Evolutionary conservation across 805 yeast species (phyloP), one percentile per base, ranked within the genome.

Genomic region (Candida morakotiae): DNA sequence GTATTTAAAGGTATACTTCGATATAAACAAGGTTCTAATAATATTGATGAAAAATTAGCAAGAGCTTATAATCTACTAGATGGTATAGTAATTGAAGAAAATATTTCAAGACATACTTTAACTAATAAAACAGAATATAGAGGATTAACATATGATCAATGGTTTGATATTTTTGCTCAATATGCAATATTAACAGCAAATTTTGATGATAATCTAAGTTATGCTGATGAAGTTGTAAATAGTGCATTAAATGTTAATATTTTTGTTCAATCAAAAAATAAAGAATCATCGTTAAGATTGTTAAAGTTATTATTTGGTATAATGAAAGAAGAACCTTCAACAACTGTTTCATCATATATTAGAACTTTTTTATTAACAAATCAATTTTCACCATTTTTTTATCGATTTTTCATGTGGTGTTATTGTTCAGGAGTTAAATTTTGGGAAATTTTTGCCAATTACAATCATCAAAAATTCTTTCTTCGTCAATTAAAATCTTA

Each of bases 391-490:
- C 79, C 86, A 31, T 77, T 78, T 38, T 71, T 80, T 0, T 68
- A 79, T 42, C 77, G 79, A 42, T 56, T 87, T 17, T 87, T 87
- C 55, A 58, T 83, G 52, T 75, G 83, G 31, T 70, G 83, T 31
- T 77, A 84, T 41, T 64, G 82, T 1, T 71, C 83, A 0, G 88
- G 91, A 0, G 64, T 67, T 20, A 63, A 62, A 5, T 75, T 84
- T 1, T 62, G 76, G 49, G 82, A 77, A 10, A 68, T 75, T 13
- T 77, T 83, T 52, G 81, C 86, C 34, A 81, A 83, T 33, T 79
- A 87, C 24, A 85, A 87, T 43, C 91, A 87, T 52, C 98, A 91
- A 51, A 93, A 93, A 56, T 91, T 80, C 54, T 81, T 91, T 44
- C 63, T 93, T 42, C 77, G 98, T 47, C 97, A 89, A 49, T 68